Conservation (phyloP, 2,329 filamentous ascomycete genomes). For the Ophiostoma piceae region DNA sequence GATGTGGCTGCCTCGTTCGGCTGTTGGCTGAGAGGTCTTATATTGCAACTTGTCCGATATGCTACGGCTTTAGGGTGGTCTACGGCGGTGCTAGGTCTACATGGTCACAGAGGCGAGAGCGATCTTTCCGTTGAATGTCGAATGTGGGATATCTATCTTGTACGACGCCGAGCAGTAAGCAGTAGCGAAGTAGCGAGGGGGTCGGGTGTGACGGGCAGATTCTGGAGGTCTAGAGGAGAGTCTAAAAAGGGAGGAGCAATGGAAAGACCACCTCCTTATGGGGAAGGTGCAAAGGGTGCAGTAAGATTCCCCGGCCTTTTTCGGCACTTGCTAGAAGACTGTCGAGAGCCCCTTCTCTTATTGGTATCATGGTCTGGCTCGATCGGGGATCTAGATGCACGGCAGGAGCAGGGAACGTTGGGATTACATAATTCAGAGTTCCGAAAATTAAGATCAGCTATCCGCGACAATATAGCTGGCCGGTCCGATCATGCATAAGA, state of each 20-base stretch:
- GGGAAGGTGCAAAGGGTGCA: neutral
- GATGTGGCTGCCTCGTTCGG: neutral
- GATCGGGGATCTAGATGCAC: neutral
- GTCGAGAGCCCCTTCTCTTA: neutral
- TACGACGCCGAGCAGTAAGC: slow-evolving; percentile 7
- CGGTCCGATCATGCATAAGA: neutral
- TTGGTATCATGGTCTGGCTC: neutral
- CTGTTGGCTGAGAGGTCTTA: neutral
- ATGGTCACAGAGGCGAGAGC: neutral
- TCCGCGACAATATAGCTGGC: neutral
- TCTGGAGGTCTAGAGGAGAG: neutral
- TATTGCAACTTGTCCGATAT: neutral
- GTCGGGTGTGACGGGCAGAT: neutral
- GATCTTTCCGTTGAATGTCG: neutral
- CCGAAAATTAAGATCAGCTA: neutral
- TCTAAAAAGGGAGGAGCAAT: neutral
- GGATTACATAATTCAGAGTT: neutral
- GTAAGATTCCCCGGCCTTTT: neutral
- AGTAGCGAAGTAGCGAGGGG: slow-evolving; percentile 14
- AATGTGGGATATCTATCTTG: slow-evolving; percentile 8
- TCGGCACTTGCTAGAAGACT: neutral
- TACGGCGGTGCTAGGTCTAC: neutral
- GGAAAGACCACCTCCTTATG: neutral
- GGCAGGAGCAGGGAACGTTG: neutral
- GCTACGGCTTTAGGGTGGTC: neutral